phyloP scores from a whole-genome alignment of 2,329 filamentous ascomycete genomes.

The Pleoardoris graminearum region DNA sequence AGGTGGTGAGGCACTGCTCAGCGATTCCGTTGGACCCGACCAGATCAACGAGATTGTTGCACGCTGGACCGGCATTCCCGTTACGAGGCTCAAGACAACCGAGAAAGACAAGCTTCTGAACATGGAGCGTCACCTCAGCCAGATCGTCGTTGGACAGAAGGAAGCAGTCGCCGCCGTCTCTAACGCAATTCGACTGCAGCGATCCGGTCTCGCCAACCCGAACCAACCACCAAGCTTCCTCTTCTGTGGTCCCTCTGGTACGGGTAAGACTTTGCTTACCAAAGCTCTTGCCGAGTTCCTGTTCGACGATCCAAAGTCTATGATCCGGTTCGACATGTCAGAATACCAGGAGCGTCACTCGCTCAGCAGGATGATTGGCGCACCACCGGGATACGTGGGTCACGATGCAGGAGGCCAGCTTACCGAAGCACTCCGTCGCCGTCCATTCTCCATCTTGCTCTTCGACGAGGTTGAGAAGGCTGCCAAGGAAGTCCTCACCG shows the following conservation, averaged over 20 bases:
- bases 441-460: slow-evolving; percentile 95
- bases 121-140: slow-evolving; percentile 86
- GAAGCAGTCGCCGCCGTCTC: slow-evolving; percentile 92
- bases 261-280: slow-evolving; percentile 94
- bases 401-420: slow-evolving; percentile 95
- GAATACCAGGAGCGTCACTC: slow-evolving; percentile 98
- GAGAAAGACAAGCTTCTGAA: slow-evolving; percentile 98
- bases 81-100: slow-evolving; percentile 88
- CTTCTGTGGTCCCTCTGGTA: slow-evolving; percentile 97
- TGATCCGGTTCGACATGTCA: slow-evolving; percentile 99
- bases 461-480: slow-evolving; percentile 99
- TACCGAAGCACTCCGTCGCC: slow-evolving; percentile 89
- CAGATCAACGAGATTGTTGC: slow-evolving; percentile 99
- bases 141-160: slow-evolving; percentile 88
- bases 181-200: slow-evolving; percentile 92
- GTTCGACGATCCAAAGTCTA: slow-evolving; percentile 94
- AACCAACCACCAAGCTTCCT: slow-evolving; percentile 98
- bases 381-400: slow-evolving; percentile 94
- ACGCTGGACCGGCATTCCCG: slow-evolving; percentile 97
- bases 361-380: slow-evolving; percentile 95
- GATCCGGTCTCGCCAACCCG: slow-evolving; percentile 91
- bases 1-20: slow-evolving; percentile 71
- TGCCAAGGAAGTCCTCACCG: slow-evolving; percentile 94
- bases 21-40: slow-evolving; percentile 91
- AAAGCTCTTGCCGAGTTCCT: slow-evolving; percentile 97